Evolutionary conservation across 2,329 filamentous ascomycete genomes (phyloP).

Genomic region (Neophaeococcomyces aloes): DNA sequence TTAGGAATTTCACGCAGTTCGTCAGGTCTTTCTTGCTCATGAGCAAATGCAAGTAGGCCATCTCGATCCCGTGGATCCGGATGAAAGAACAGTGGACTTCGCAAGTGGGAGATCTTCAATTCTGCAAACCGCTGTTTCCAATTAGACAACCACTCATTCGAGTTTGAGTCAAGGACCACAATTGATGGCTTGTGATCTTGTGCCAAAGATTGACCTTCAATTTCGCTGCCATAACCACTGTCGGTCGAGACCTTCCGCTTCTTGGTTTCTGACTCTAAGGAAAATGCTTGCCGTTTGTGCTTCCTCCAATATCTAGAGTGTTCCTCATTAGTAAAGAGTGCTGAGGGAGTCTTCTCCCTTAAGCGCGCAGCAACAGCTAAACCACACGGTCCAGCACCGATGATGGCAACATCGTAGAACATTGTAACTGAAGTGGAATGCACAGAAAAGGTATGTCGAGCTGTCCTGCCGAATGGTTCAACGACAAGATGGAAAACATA

Average conservation of each 20-base stretch:
- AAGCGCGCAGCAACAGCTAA: slow-evolving; percentile 64
- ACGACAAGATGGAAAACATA: no score
- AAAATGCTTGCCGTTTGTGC: slow-evolving; percentile 12
- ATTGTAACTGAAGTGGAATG: no score
- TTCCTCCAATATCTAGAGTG: slow-evolving; percentile 54
- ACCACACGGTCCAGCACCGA: slow-evolving; percentile 65
- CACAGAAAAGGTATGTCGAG: no score
- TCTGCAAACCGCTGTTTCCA: slow-evolving; percentile 61
- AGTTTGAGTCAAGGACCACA: slow-evolving; percentile 57
- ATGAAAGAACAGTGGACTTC: slow-evolving; percentile 77
- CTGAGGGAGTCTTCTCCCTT: slow-evolving; percentile 61
- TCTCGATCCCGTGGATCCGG: slow-evolving; percentile 66
- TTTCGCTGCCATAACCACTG: slow-evolving; percentile 3
- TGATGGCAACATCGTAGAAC: slow-evolving; percentile 53
- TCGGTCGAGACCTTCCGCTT: slow-evolving; percentile 1
- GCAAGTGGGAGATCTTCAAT: slow-evolving; percentile 59
- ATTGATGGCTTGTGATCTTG: slow-evolving; percentile 31
- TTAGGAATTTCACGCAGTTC: slow-evolving; percentile 61
- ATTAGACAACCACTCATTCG: slow-evolving; percentile 54
- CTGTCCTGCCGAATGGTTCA: no score
- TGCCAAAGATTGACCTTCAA: slow-evolving; percentile 8
- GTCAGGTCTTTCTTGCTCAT: slow-evolving; percentile 47
- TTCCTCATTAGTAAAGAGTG: slow-evolving; percentile 74
- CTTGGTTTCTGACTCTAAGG: slow-evolving; percentile 12
- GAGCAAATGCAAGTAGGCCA: slow-evolving; percentile 58